Base-by-base conservation (phyloP, 176 grass and related monocot genomes). In the Lolium multiflorum region DNA sequence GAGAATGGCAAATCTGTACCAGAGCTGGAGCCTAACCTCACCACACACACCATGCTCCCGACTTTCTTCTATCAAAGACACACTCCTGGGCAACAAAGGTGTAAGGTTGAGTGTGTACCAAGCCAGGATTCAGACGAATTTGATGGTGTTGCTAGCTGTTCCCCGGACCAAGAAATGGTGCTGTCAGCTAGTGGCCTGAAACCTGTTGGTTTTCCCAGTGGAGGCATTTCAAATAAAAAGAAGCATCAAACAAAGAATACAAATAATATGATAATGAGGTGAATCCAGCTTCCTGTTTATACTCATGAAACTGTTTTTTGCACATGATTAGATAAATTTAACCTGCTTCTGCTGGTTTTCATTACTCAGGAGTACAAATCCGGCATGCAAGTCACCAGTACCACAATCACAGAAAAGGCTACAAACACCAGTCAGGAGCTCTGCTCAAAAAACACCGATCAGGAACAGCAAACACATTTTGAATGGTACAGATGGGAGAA, bases 81-180 rank as follows among this genome's bases (percentile, higher is more conserved):
- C 66, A 69, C 78, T 74, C 91, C 90, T 58, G 82, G 88, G 78
- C 41, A 58, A 16, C 90, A 89, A 69, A 85, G 57, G 22, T 88
- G 47, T 47, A 74, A 73, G 55, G 22, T 81, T 39, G 89, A 98
- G 55, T 87, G 86, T 70, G 77, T 90, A 57, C 83, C 50, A 86
- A 94, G 79, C 0, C 82, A 91, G 15, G 88, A 86, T 26, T 88
- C 79, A 0, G 60, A 92, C 16, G 60, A 84, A 74, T 80, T 92
- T 78, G 92, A 92, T 77, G 75, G 80, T 68, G 64, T 66, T 56
- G 92, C 84, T 39, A 92, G 90, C 62, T 88, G 78, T 75, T 92
- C 88, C 22, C 89, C 80, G 16, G 94, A 98, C 71, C 93, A 92
- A 88, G 90, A 91, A 52, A 79, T 88, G 82, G n/a, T 80, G n/a